Evolutionary conservation across 1,139 yeast species (phyloP), one percentile per base, ranked within the genome.

Genomic region (Hansenula sp.): DNA sequence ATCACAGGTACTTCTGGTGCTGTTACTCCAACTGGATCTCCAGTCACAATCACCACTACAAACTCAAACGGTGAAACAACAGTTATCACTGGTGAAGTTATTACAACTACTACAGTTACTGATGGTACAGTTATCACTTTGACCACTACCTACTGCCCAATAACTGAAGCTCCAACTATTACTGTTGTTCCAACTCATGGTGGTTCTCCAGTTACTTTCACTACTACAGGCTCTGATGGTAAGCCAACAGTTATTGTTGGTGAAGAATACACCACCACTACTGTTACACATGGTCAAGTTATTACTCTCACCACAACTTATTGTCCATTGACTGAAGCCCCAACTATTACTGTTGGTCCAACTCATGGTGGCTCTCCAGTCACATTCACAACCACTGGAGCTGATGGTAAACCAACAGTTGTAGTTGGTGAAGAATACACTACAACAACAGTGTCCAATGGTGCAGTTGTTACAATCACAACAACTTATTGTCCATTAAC

Each of bases 401-500:
- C 26, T 6, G 18, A 20, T 20, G 33, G 33, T 20, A 21, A 31
- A 20, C 14, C 33, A 13, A 21, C 24, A 7, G 24, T 20, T n/a
- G 25, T 21, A n/a, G 16, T 20, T 8, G 33, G 33, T 31, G 26
- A 31, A 21, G 33, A 16, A 18, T 19, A 19, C 18, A 31, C 33
- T 7, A 21, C 26, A 5, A 31, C 33, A 6, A 14, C 18, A 2
- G 3, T 10, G 4, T 7, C 25, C 6, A n/a, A 21, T 9, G 35
- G 35, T 18, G 6, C 17, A 3, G 18, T 25, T 25, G 35, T 25
- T 13, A 33, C 35, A 4, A 7, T 33, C 12, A 33, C 35, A 13
- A 33, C 35, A 3, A 33, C 35, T 18, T 33, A 33, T 18, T 24
- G 29, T 25, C 29, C 35, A 24, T 18, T 33, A 22, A 32, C 34